A percentile compares a stretch with the other conserved stretches of the same genome.
Conservation (phyloP, 768 basidiomycete species). For the Suillus placidus region DNA sequence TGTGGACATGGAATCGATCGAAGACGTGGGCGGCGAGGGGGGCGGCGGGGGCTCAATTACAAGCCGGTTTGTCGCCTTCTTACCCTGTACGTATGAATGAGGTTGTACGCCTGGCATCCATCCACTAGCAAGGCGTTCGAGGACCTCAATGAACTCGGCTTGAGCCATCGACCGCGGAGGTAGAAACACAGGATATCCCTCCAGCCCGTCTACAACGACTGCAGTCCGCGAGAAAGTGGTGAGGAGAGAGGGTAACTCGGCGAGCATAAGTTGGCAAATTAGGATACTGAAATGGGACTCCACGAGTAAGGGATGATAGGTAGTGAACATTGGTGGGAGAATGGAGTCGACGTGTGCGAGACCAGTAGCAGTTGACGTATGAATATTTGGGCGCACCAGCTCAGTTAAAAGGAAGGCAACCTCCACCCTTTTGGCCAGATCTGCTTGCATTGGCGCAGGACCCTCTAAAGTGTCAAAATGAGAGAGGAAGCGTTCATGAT, state of each 20-base stretch:
- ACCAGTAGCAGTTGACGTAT: conserved; percentile 35
- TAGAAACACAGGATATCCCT: conserved; percentile 87
- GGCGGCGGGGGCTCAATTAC: conserved; percentile 47
- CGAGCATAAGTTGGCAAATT: conserved; percentile 75
- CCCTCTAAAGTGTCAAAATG: conserved; percentile 81
- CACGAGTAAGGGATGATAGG: conserved; percentile 88
- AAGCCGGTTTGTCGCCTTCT: conserved; percentile 43
- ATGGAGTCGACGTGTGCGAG: conserved; percentile 41
- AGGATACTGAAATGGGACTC: conserved; percentile 85
- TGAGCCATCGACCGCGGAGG: conserved; percentile 89
- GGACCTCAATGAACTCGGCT: conserved; percentile 83
- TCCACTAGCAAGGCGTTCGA: conserved; percentile 77
- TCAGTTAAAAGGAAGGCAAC: conserved; percentile 73
- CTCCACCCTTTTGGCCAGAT: conserved; percentile 57
- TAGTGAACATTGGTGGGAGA: conserved; percentile 70
- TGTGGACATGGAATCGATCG: conserved; percentile 27
- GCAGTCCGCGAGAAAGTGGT: conserved; percentile 69
- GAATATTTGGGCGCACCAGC: conserved; percentile 63
- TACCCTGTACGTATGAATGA: conserved; percentile 45
- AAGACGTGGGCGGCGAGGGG: conserved; percentile 24
- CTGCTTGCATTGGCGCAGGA: conserved; percentile 26
- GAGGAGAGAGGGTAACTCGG: conserved; percentile 65
- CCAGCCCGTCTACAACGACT: conserved; percentile 74
- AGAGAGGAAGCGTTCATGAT: conserved; percentile 81
- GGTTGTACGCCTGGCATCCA: conserved; percentile 71